Conservation (phyloP, 2,329 filamentous ascomycete species). For the Ambrosiella xylebori region DNA sequence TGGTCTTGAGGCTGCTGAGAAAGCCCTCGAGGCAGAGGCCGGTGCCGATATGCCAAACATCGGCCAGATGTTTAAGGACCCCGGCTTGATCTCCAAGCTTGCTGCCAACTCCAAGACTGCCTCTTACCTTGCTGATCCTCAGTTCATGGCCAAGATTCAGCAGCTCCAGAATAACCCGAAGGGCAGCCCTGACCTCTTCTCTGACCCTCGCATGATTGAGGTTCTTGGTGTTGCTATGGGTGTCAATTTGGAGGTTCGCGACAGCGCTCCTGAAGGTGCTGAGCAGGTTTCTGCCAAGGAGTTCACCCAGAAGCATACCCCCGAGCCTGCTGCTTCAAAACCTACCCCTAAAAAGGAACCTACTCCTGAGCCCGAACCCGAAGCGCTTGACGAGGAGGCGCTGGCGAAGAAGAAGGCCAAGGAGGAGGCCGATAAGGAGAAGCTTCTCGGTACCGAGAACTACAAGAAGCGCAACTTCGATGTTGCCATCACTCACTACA, state of each 20-base stretch:
- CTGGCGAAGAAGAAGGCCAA: conserved; percentile 77
- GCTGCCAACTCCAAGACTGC: conserved; percentile 90
- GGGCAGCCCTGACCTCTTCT: conserved; percentile 61
- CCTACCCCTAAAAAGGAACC: conserved; percentile 19
- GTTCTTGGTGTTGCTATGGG: conserved; percentile 89
- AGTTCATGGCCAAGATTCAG: conserved; percentile 84
- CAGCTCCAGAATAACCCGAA: conserved; percentile 65
- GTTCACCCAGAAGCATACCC: conserved; percentile 17
- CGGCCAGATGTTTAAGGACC: conserved; percentile 89
- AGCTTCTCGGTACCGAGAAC: conserved; percentile 78
- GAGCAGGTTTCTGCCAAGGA: conserved; percentile 22
- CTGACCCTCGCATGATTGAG: conserved; percentile 80
- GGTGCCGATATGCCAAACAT: conserved; percentile 48
- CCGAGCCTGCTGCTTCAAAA: conserved; percentile 22
- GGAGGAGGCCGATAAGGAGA: conserved; percentile 83
- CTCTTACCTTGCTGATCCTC: conserved; percentile 56
- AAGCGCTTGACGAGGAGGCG: conserved; percentile 68
- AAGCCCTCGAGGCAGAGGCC: conserved; percentile 55
- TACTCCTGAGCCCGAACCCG: conserved; percentile 35
- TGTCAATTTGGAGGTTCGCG: conserved; percentile 57
- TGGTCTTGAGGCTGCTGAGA: conserved; percentile 67
- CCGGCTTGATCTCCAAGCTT: conserved; percentile 75
- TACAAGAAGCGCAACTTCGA: conserved; percentile 99
- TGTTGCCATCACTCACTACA: conserved; percentile 83
- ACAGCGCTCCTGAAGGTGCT: conserved; percentile 19